Evolutionary conservation across 2,329 filamentous ascomycete genomes (phyloP), one percentile per base, ranked within the genome.

Genomic region (Mycosphaerella sp.): DNA sequence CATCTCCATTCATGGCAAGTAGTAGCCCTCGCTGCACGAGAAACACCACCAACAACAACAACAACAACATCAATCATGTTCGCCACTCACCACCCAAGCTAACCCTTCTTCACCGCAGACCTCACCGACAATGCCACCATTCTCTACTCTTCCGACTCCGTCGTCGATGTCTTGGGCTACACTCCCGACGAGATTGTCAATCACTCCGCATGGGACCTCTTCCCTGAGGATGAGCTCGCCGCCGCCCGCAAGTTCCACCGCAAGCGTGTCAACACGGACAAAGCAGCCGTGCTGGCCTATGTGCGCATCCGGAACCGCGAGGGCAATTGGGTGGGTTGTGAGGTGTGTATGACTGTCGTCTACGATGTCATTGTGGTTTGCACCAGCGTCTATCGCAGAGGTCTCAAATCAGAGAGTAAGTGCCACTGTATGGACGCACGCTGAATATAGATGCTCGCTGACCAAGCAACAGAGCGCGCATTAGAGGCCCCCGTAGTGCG

Each of bases 321-420:
- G 62, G 86, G 85, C 13, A 73, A 78, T 48, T 94, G 85, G 82
- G 73, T 91, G 35, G 82, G 80, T 56, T 93, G 87, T 70, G 89
- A 95, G 70, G 93, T 87, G 69, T 89, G 88, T 68, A 95, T 94
- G 67, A 93, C 88, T 4, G 77, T 94, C 37, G 89, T 94, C 39
- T 86, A 94, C 68, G 85, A 94, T 76, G 87, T 93, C 17, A 75
- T 95, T 69, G 87, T 94, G 43, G 87, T 87, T 36, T 89, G 86
- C 64, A 91, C 84, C 10, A 89, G 85, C 64, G 79, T 93, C 56
- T 94, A 93, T 66, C 76, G 77, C 46, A 74, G 77, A 48, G 82
- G 83, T 18, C 76, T 77, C 56, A 85, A 80, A 64, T 90, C 85
- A 62, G 79, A 88, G 63, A 84, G 88, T 93, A 76, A 70, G 86